These are phyloP conservation scores for Mucor irregularis DNA, from an alignment of 371 early-diverging fungal species.

Conservation along the genomic window DNA sequence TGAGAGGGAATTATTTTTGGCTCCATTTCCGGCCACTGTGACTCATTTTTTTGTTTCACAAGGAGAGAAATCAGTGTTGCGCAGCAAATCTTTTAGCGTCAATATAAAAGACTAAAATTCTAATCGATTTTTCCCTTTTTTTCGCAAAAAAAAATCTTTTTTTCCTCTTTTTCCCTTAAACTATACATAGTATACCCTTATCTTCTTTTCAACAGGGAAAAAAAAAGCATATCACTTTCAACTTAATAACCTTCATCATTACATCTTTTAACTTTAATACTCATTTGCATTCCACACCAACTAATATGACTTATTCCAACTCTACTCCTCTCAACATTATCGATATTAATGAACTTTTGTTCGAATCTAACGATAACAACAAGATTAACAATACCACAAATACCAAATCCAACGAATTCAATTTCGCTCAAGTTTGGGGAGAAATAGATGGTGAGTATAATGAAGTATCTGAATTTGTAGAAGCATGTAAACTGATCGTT, in stretches of 20 bases:
- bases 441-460: conserved; percentile 19
- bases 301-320: conserved; percentile 11
- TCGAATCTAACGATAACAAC: background rate
- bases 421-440: conserved; percentile 22
- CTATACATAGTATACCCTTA: conserved; percentile 9
- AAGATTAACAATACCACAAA: background rate
- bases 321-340: conserved; percentile 17
- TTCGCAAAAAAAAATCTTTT: background rate
- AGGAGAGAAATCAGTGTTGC: conserved; percentile 1
- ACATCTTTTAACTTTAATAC: background rate
- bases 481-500: conserved; percentile 26
- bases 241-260: background rate
- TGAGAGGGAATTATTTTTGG: background rate
- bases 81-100: background rate
- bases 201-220: background rate
- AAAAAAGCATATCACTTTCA: background rate
- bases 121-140: background rate
- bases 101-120: conserved; percentile 17
- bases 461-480: conserved; percentile 12
- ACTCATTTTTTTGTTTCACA: conserved; percentile 11
- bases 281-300: background rate
- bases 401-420: conserved; percentile 8
- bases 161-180: background rate
- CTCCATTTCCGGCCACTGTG: conserved; percentile 5
- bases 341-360: conserved; percentile 19